These are phyloP conservation scores for Neofusicoccum ribis DNA, from an alignment of 2,329 filamentous ascomycete genomes.

Conservation along the genomic window DNA sequence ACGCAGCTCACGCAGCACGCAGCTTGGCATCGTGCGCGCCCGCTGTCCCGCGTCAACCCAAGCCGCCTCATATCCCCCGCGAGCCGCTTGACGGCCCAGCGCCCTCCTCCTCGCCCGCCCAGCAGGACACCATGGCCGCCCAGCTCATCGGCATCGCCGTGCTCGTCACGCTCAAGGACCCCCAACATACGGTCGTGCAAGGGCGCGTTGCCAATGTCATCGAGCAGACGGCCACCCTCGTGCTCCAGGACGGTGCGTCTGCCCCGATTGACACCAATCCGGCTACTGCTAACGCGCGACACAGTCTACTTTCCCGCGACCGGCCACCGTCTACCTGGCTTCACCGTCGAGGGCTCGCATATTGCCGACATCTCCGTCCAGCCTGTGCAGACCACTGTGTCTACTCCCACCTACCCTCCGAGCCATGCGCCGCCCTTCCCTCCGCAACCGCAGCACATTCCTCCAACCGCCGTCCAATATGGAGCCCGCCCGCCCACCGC, in stretches of 20 bases:
- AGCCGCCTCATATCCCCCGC: neutral
- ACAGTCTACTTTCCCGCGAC: conserved; percentile 56
- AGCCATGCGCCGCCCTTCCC: conserved; percentile 17
- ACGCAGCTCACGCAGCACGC: neutral
- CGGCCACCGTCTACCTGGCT: conserved; percentile 53
- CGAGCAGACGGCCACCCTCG: conserved; percentile 61
- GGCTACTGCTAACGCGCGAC: neutral
- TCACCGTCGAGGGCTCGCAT: conserved; percentile 57
- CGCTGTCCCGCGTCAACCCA: neutral
- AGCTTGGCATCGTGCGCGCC: neutral
- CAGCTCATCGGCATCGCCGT: conserved; percentile 74
- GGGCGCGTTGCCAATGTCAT: conserved; percentile 72
- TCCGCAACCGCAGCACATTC: conserved; percentile 10
- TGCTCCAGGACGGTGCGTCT: conserved; percentile 66
- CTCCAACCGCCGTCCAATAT: conserved; percentile 27
- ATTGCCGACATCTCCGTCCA: conserved; percentile 62
- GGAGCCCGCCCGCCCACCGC: conserved; percentile 21
- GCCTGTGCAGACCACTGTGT: conserved; percentile 28
- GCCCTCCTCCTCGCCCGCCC: neutral
- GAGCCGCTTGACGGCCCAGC: neutral
- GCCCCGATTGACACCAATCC: neutral
- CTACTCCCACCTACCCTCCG: conserved; percentile 19
- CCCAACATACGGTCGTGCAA: conserved; percentile 63
- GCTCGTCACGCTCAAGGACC: conserved; percentile 68
- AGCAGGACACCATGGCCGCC: conserved; percentile 66